Base-by-base conservation (phyloP, 1,284 basidiomycete species). In the Sutorius eximius region DNA sequence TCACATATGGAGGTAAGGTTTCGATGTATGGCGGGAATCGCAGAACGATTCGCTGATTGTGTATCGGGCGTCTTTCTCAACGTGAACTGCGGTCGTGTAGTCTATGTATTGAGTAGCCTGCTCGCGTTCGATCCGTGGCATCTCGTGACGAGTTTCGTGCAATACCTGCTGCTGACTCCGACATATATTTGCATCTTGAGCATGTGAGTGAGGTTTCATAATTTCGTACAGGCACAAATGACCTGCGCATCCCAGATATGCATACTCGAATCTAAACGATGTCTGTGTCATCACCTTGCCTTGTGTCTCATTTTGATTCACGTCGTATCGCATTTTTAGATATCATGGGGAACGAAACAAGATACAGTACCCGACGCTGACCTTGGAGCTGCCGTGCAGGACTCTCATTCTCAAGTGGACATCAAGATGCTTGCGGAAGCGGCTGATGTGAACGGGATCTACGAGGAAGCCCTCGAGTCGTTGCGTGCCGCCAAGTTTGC, bases 61-160 rank as follows among this genome's bases (percentile, higher is more conserved):
- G 18, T 16, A 11, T 44, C 44, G 48, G 10, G n/a, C 11, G 22
- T 44, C 30, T 50, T 44, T 15, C 24, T 30, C 46, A 43, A 47
- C 37, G 46, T 18, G 20, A 32, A 59, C 24, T 9, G 30, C 43
- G 27, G 22, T 1, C 24, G 56, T 53, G 40, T 61, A 83, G 86
- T 91, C 36, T 96, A 91, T 69, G 75, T 86, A 8, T 71, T 86
- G 37, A 84, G 88, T 41, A 92, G 91, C 63, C 60, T 97, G n/a
- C 74, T 98, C 16, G 91, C 94, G 0, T 83, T 97, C 57, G 95
- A 98, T 72, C 93, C 95, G 15, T 92, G 94, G 86, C 92, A 96
- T 74, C 85, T 97, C 73, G 53, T 98, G 58, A 98, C 95, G 2
- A 93, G 91, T 64, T 95, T 95, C 67, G 60, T 89, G 8, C 94